Evolutionary conservation across 805 yeast genomes (phyloP), one percentile per base, ranked within the genome.

Genomic region (Yamadazyma takamatsuzukensis): DNA sequence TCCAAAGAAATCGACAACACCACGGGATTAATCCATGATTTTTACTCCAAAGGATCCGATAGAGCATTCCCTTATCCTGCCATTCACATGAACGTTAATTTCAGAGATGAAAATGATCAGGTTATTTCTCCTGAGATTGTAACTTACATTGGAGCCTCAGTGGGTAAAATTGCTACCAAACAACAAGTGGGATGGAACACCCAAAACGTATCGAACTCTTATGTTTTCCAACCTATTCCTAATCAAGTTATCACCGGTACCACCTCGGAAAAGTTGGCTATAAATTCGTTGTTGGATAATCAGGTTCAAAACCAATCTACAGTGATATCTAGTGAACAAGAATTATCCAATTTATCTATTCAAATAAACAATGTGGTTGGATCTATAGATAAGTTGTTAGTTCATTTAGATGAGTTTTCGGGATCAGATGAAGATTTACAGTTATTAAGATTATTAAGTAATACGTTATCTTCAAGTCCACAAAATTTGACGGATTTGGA

Each of bases 11-110:
- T 85, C 42, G 89, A 83, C 60, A 70, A 76, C 34, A 74, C 81
- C 55, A 76, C 88, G 10, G 85, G 85, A 7, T 70, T 84, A 44
- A 78, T 86, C 49, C 95, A 86, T 55, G 90, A 81, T 50, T 81
- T 84, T 52, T 86, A 81, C 63, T 67, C 78, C 24, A 78, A 80
- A 48, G 81, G 84, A 36, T 60, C 70, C 12, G 82, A 77, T 49
- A 77, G 87, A 39, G 78, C 87, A 4, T 73, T 54, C 52, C 93
- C 94, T 17, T 68, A 72, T 56, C 86, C 90, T 15, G 88, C 93
- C 29, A 72, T 87, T 41, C 87, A 84, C 58, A 63, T 87, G 48
- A 83, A 93, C 23, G 72, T 86, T 30, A 78, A 80, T 44, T 73
- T 79, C 44, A 61, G 70, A 42, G 69, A 70, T 24, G 46, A 59